phyloP scores from a whole-genome alignment of 768 basidiomycete species.

The Lactarius quietus region DNA sequence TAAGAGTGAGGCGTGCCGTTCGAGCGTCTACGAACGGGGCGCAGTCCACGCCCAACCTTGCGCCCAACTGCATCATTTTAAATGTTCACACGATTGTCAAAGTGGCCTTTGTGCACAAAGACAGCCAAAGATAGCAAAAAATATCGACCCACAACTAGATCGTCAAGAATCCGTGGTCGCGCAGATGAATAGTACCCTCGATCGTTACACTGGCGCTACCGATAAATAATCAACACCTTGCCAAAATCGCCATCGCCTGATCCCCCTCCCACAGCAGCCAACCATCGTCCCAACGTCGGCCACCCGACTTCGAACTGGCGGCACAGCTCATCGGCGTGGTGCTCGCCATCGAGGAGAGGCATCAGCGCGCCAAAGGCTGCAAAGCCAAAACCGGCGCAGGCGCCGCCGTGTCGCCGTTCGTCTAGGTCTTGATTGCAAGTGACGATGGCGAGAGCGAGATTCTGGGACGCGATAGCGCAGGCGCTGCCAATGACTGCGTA shows the following conservation, averaged over 20 bases:
- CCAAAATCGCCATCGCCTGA: constrained; percentile 67
- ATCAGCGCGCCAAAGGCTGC: constrained; percentile 42
- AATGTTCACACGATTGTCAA: too few species aligned
- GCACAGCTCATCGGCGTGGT: constrained; percentile 89
- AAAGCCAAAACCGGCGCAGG: constrained; percentile 11
- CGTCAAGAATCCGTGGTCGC: background rate
- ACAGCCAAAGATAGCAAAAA: background rate
- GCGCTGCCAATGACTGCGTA: constrained; percentile 21
- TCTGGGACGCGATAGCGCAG: constrained; percentile 39
- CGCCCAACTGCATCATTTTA: too few species aligned
- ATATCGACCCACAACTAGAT: too few species aligned
- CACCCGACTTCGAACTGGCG: constrained; percentile 80
- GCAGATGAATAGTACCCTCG: background rate
- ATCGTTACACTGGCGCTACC: constrained; percentile 39
- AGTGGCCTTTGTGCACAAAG: too few species aligned
- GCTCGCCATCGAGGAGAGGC: constrained; percentile 76
- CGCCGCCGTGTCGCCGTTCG: constrained; percentile 21
- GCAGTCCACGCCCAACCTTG: too few species aligned
- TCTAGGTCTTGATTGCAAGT: constrained; percentile 39
- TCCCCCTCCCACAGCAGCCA: constrained; percentile 55
- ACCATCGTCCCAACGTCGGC: constrained; percentile 79
- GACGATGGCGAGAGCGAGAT: constrained; percentile 55
- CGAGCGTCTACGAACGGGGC: too few species aligned
- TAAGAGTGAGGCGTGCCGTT: too few species aligned
- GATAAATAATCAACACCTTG: constrained; percentile 72